Evolutionary conservation across 2,329 filamentous ascomycete genomes (phyloP).

Genomic region (Alternaria postmessia): DNA sequence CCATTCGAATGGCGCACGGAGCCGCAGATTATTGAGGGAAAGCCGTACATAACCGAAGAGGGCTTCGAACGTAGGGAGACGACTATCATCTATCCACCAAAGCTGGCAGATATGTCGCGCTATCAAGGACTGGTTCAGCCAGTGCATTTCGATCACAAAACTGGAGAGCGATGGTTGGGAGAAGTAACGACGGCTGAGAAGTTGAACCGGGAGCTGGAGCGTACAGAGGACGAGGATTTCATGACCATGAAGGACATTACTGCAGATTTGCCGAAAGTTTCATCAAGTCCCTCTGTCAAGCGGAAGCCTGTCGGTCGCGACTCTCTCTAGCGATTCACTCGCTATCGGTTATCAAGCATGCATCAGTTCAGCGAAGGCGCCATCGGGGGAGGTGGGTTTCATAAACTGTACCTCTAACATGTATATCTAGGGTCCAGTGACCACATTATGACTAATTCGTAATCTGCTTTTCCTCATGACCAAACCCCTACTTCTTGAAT

Average conservation of each 20-base stretch:
- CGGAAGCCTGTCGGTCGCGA: constrained; percentile 25
- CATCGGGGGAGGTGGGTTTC: neutral
- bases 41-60: constrained; percentile 47
- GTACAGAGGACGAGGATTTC: constrained; percentile 11
- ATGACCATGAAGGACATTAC: constrained; percentile 20
- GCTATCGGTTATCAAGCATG: neutral
- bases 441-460: constrained; percentile 2
- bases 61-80: constrained; percentile 55
- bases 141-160: constrained; percentile 43
- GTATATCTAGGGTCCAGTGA: constrained; percentile 4
- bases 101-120: constrained; percentile 45
- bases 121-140: constrained; percentile 39
- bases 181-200: constrained; percentile 33
- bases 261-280: constrained; percentile 18
- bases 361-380: constrained; percentile 4
- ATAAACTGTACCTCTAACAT: constrained; percentile 1
- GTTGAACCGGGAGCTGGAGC: constrained; percentile 20
- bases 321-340: constrained; percentile 5
- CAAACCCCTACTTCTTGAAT: neutral
- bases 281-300: constrained; percentile 14
- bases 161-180: constrained; percentile 35
- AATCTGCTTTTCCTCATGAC: neutral
- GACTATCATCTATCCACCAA: constrained; percentile 57
- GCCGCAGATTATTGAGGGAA: constrained; percentile 53
- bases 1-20: constrained; percentile 33